phyloP scores from a whole-genome alignment of 192 early-diverging fungal species.

The Linnemannia exigua region DNA sequence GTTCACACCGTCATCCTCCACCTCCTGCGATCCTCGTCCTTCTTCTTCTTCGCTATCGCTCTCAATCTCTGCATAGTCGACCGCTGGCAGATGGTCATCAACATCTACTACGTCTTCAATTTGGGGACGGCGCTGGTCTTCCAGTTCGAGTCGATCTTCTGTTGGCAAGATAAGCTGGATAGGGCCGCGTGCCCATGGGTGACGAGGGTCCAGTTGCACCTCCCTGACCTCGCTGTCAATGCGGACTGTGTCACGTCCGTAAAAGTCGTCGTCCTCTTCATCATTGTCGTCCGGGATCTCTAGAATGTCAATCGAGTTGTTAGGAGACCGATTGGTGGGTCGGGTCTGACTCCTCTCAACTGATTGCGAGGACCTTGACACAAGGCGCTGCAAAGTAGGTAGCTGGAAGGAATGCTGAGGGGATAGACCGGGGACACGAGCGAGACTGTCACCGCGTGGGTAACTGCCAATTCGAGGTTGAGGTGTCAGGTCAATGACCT shows the following conservation, averaged over 20 bases:
- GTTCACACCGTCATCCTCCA: neutral
- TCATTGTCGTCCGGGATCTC: conserved; percentile 42
- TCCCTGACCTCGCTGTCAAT: conserved; percentile 47
- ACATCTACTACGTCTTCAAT: conserved; percentile 31
- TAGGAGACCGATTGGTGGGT: neutral
- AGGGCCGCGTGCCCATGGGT: conserved; percentile 45
- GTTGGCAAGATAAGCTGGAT: conserved; percentile 37
- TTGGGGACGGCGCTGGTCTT: conserved; percentile 14
- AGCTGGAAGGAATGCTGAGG: conserved; percentile 22
- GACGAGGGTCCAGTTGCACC: conserved; percentile 36
- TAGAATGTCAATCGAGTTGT: conserved; percentile 21
- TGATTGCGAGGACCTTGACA: conserved; percentile 30
- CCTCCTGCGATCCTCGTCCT: conserved; percentile 2
- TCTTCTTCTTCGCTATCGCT: conserved; percentile 31
- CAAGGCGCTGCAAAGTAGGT: conserved; percentile 36
- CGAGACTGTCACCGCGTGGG: conserved; percentile 23
- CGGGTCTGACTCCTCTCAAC: conserved; percentile 33
- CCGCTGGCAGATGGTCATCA: conserved; percentile 28
- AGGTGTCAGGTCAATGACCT: conserved; percentile 33
- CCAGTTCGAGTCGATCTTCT: neutral
- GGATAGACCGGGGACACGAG: conserved; percentile 34
- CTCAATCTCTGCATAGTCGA: conserved; percentile 30
- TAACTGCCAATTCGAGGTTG: conserved; percentile 16
- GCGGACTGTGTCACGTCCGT: conserved; percentile 32
- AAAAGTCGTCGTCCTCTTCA: conserved; percentile 27